Evolutionary conservation across 2,329 filamentous ascomycete species (phyloP), one percentile per base, ranked within the genome.

Genomic region (Pseudopithomyces maydicus): DNA sequence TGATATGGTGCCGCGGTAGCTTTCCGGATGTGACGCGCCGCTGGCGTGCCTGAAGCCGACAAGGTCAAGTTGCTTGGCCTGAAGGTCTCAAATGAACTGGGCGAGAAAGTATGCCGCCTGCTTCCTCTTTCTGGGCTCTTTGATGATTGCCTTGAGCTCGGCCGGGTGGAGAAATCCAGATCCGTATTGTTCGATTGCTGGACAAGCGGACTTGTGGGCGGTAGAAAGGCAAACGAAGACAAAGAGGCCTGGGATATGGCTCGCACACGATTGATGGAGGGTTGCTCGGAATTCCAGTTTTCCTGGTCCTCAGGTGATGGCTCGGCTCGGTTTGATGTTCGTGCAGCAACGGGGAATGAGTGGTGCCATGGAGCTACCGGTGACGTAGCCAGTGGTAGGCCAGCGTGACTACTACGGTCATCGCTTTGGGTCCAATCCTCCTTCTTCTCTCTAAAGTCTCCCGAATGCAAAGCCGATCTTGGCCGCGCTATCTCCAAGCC

Each of bases 151-250:
- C 74, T 64, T 36, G 73, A 72, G 59, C 56, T 54, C 80, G 61
- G 68, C 38, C 62, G 64, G 6, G 84, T 80, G 2, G 85, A 81
- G 46, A 89, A 80, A 56, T 91, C 88, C 20, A 89, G 71, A 64
- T 95, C 91, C 6, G 91, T 88, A 64, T 93, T 95, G 77, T 89
- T 96, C 68, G 92, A 87, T 41, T 92, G 92, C 69, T 97, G 88
- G 0, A 96, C 93, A 11, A 99, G 81, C 14, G 95, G 95, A 68
- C 93, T 98, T 2, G 95, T 98, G 0, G 95, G 94, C 2, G 91
- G 86, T 76, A 94, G 90, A 59, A 96, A 90, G 32, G 90, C 83
- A 73, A 97, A 97, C 66, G 87, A 92, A 1, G 88, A 89, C 14
- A 90, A 82, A 1, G 91, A 90, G 7, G 88, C 92, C 56, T 78